Conservation (phyloP, 2,329 filamentous ascomycete genomes). For the Colletotrichum sp. region DNA sequence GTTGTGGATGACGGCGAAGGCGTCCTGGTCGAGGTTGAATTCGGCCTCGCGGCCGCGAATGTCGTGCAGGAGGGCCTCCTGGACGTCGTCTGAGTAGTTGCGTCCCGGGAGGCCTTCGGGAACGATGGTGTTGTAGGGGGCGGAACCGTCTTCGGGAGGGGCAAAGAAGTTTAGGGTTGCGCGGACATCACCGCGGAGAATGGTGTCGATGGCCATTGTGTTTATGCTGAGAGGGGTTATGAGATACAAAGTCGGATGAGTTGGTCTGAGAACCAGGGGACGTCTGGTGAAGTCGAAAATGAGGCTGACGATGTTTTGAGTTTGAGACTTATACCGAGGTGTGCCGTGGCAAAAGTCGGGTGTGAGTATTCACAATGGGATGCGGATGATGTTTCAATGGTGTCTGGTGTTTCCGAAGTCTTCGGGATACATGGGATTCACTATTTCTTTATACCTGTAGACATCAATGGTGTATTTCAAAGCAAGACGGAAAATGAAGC, state of each 20-base stretch:
- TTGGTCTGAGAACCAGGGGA: background rate
- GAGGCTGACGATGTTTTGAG: background rate
- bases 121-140: constrained; percentile 73
- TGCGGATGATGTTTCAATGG: background rate
- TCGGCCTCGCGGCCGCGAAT: constrained; percentile 72
- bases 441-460: background rate
- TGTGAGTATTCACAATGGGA: background rate
- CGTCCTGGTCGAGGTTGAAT: constrained; percentile 74
- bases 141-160: constrained; percentile 62
- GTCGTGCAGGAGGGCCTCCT: constrained; percentile 69
- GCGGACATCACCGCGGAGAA: constrained; percentile 64
- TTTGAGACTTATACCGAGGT: background rate
- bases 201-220: constrained; percentile 43
- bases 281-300: background rate
- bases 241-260: background rate
- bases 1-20: constrained; percentile 70
- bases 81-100: constrained; percentile 63
- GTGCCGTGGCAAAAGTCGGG: background rate
- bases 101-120: constrained; percentile 65
- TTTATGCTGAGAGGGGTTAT: background rate
- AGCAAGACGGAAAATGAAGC: constrained; percentile 9
- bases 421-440: background rate
- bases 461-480: constrained; percentile 7
- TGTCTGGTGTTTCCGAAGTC: background rate
- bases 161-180: constrained; percentile 70